Evolutionary conservation across 192 early-diverging fungal species (phyloP), one percentile per base, ranked within the genome.

Genomic region (Lunasporangiospora selenospora): DNA sequence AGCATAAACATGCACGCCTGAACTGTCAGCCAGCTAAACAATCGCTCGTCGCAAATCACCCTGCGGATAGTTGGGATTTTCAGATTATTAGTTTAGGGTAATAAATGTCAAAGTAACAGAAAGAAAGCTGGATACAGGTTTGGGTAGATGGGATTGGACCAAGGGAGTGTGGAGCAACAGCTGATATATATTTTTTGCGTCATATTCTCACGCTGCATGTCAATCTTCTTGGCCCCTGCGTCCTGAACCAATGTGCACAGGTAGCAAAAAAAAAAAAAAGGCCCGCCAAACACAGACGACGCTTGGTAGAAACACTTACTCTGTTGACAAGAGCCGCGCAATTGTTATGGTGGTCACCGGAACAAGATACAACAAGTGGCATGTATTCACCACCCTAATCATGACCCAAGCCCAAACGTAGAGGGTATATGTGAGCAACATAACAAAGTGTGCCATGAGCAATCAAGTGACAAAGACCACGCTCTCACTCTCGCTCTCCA

Each of bases 1-100:
- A 34, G 26, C 31, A 58, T 15, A 38, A 77, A 77, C 31, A 77
- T 18, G 37, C 60, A 40, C 6, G 54, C 36, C 40, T 77, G 76
- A 1, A 77, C 65, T 3, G 59, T 64, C 44, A 77, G 30, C 76
- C 76, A 77, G 24, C 58, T 62, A 41, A 59, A 77, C 43, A 77
- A 26, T 52, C 62, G 76, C n/a, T 69, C 61, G 44, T 77, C 45
- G 51, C 76, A 77, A 3, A 69, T 67, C 38, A 52, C 9, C 41
- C 64, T 77, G 19, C 34, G 29, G 10, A 6, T n/a, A 31, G 31
- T 23, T 12, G 15, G 51, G 21, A 53, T 33, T 12, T 27, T 53
- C 29, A 53, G n/a, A n/a, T n/a, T n/a, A n/a, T n/a, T n/a, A n/a
- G n/a, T n/a, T n/a, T n/a, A n/a, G n/a, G n/a, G n/a, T n/a, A n/a